Evolutionary conservation across 139 green algal species (phyloP).

Genomic region (Edaphochlamys debaryana): DNA sequence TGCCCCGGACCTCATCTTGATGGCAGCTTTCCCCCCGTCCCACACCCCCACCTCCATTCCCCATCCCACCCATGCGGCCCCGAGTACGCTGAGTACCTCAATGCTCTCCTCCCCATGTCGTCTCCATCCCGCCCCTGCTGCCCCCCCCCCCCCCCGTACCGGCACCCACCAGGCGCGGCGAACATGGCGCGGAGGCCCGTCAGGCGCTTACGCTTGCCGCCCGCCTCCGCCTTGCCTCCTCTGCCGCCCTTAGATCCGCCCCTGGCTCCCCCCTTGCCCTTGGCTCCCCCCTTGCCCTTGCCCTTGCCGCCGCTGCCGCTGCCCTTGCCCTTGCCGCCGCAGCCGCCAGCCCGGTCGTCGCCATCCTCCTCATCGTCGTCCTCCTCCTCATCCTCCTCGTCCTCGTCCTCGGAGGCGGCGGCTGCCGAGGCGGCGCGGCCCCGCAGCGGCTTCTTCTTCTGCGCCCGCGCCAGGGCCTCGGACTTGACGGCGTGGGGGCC

Average conservation of each 20-base stretch:
- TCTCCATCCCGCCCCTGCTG: background rate
- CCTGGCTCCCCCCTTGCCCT: background rate
- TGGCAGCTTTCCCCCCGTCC: no score
- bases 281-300: slow-evolving; percentile 34
- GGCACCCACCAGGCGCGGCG: no score
- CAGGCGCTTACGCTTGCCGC: slow-evolving; percentile 9
- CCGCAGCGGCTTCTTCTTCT: slow-evolving; percentile 77
- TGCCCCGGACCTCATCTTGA: no score
- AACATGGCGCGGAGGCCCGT: slow-evolving; percentile 1
- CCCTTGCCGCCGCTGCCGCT: background rate
- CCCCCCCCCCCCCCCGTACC: no score
- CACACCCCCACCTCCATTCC: no score
- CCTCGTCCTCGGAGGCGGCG: background rate
- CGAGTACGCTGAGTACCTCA: no score
- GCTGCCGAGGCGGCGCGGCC: background rate
- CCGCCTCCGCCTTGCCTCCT: background rate
- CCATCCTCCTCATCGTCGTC: slow-evolving; percentile 2
- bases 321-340: slow-evolving; percentile 25
- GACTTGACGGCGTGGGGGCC: slow-evolving; percentile 87
- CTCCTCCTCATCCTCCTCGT: background rate
- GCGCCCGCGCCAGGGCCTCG: slow-evolving; percentile 79
- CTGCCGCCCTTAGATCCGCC: background rate
- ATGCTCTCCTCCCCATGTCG: no score
- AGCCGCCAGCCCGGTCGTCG: background rate
- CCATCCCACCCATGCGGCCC: no score